phyloP scores from a whole-genome alignment of 331 rosid genomes.

The Prunus yedoensis region DNA sequence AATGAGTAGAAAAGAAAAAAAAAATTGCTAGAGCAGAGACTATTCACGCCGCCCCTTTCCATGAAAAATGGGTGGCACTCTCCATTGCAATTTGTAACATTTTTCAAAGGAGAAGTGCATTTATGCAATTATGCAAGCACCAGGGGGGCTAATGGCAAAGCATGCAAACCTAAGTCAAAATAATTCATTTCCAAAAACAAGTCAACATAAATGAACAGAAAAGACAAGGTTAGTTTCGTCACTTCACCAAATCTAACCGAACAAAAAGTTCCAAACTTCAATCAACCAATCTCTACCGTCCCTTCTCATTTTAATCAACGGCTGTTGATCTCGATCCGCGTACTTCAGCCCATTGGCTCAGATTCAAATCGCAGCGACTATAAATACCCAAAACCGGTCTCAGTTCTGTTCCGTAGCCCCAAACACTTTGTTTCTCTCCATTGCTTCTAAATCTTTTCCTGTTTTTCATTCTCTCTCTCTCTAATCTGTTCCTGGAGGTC shows the following conservation, averaged over 20 bases:
- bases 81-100: too few relatives aligned
- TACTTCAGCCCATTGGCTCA: conserved; percentile 40
- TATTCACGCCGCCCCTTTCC: too few relatives aligned
- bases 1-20: fast-evolving
- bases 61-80: fast-evolving
- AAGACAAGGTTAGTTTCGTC: conserved; percentile 14
- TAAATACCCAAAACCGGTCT: conserved; percentile 32
- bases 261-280: not conserved
- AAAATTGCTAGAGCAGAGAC: fast-evolving
- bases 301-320: conserved; percentile 34
- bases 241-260: not conserved
- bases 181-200: not conserved
- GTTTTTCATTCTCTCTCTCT: not conserved
- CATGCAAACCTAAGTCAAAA: too few relatives aligned
- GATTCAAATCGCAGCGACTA: conserved; percentile 10
- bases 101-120: too few relatives aligned
- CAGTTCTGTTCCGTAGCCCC: not conserved
- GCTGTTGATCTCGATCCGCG: conserved; percentile 18
- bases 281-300: conserved; percentile 39
- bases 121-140: too few relatives aligned
- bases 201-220: not conserved
- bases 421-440: not conserved
- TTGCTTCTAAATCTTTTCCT: not conserved
- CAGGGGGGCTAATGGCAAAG: too few relatives aligned
- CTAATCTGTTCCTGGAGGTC: not conserved